Conservation (phyloP, 2,329 filamentous ascomycete species). For the Phoma sp. region DNA sequence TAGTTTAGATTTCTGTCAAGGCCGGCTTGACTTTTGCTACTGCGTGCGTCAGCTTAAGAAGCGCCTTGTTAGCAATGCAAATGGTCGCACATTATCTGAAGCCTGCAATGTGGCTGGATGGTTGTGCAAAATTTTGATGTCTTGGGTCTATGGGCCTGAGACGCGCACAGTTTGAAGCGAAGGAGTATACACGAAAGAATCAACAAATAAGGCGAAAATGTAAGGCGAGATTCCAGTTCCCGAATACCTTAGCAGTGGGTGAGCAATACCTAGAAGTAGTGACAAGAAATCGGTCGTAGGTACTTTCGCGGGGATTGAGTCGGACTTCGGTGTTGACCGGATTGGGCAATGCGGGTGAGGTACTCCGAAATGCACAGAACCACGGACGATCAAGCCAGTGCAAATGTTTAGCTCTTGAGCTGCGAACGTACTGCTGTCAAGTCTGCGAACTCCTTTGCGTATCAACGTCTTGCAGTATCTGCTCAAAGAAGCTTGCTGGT, state of each 20-base stretch:
- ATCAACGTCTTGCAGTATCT: too few relatives aligned
- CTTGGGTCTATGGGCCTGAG: slow-evolving; percentile 23
- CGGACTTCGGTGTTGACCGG: slow-evolving; percentile 9
- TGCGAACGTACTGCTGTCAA: too few relatives aligned
- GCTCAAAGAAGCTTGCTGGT: too few relatives aligned
- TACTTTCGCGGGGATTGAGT: neutral
- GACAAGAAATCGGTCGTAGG: neutral
- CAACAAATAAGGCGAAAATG: neutral
- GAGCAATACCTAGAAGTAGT: slow-evolving; percentile 2
- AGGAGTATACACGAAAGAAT: slow-evolving; percentile 20
- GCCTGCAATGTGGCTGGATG: slow-evolving; percentile 31
- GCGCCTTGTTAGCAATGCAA: slow-evolving; percentile 10
- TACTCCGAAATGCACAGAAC: neutral
- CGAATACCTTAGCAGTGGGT: neutral
- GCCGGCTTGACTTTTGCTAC: slow-evolving; percentile 10
- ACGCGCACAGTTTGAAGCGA: slow-evolving; percentile 32
- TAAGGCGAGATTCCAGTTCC: neutral
- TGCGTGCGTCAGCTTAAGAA: slow-evolving; percentile 27
- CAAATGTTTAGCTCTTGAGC: neutral
- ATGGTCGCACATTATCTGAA: slow-evolving; percentile 19
- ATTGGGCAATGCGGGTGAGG: neutral
- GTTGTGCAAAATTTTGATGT: slow-evolving; percentile 14
- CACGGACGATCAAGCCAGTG: neutral
- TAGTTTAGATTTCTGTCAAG: slow-evolving; percentile 17
- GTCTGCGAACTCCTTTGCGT: too few relatives aligned